Evolutionary conservation across 768 basidiomycete genomes (phyloP).

Genomic region (Kwoniella sp.): DNA sequence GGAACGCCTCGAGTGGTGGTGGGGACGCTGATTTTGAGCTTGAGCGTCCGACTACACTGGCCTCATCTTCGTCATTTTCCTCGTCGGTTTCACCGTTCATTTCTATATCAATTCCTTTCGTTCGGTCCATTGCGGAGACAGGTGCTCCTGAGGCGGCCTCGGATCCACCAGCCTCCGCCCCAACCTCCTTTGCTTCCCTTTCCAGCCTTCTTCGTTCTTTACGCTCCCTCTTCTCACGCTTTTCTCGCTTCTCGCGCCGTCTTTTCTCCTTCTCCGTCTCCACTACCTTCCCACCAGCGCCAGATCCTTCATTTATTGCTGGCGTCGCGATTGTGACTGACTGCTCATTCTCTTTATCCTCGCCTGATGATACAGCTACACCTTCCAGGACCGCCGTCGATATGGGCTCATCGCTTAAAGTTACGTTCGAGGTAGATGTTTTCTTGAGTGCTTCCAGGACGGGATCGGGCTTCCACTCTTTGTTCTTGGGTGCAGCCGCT

Average conservation of each 20-base stretch:
- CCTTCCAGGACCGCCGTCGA: background rate
- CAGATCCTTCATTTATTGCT: slow-evolving; percentile 6
- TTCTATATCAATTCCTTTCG: slow-evolving; percentile 2
- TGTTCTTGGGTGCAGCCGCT: slow-evolving; percentile 43
- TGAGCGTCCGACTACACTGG: slow-evolving; percentile 8
- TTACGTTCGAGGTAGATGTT: background rate
- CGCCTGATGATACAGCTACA: background rate
- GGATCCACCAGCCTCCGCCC: slow-evolving; percentile 31
- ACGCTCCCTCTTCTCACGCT: slow-evolving; percentile 29
- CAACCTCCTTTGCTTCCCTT: slow-evolving; percentile 27
- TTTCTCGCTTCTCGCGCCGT: slow-evolving; percentile 41
- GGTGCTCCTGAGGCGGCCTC: slow-evolving; percentile 8
- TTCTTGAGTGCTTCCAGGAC: slow-evolving; percentile 19
- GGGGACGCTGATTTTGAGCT: slow-evolving; percentile 20
- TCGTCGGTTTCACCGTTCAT: slow-evolving; percentile 6
- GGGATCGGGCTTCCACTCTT: slow-evolving; percentile 30
- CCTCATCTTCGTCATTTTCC: slow-evolving; percentile 7
- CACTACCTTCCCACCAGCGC: slow-evolving; percentile 25
- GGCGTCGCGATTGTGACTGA: slow-evolving; percentile 7
- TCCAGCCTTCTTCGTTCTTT: slow-evolving; percentile 34
- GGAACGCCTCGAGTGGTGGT: slow-evolving; percentile 50
- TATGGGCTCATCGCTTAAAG: background rate
- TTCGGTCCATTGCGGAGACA: background rate
- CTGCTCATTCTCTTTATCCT: background rate
- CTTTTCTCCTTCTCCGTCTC: slow-evolving; percentile 41